Base-by-base conservation (phyloP, 768 basidiomycete genomes). In the Gymnopilus dilepis region DNA sequence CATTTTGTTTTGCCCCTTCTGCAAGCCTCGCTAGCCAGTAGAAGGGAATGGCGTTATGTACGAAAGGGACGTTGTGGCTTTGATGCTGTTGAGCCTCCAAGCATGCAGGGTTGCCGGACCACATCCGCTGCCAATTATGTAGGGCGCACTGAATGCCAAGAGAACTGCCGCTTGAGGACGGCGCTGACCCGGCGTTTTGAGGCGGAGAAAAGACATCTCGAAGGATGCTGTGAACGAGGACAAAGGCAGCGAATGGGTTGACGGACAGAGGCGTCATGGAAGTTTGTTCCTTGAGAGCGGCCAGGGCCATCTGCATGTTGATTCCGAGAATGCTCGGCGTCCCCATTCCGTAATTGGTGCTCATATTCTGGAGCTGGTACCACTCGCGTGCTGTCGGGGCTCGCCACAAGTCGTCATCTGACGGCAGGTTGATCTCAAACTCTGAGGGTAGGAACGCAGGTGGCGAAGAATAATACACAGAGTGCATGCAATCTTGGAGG, bases 21-120 rank as follows among this genome's bases (percentile, higher is more conserved):
- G 82, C 78, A 37, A 85, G 79, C 69, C 86, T 82, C 13, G 82
- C 85, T 28, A 88, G 78, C 86, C 86, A 88, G 70, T 86, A 88
- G 71, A 85, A 85, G 9, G 86, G 85, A 11, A 86, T 70, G 17
- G 81, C 82, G 60, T 82, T 74, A 61, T 68, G 76, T 17, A 79
- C 68, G 68, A 82, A 81, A 4, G 79, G 73, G 9, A 74, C 74
- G 41, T 74, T 76, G 13, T 73, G 67, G 12, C 55, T 58, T 43
- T 50, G 28, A 7, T 65, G 64, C 43, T 71, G 69, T 59, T 75
- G 71, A 21, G 69, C 65, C 4, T 65, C 65, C 34, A 72, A 67
- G 12, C 72, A 70, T 57, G 78, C 76, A 8, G 78, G 78, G 62
- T 71, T 76, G 31, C 73, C 70, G 45, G 76, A 70, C 86, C 86